Conservation (phyloP, 768 basidiomycete species). For the Kwoniella dendrophila region DNA sequence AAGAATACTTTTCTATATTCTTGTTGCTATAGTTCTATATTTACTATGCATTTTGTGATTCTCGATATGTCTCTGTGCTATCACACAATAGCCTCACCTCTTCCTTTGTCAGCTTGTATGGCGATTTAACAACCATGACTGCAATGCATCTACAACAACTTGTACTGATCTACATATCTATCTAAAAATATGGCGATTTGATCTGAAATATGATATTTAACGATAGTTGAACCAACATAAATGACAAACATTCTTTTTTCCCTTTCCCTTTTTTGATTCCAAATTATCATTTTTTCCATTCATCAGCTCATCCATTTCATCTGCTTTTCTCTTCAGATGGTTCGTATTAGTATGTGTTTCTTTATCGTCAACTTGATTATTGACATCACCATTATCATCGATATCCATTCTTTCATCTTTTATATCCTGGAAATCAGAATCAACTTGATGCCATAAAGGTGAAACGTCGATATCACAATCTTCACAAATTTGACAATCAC, state of each 20-base stretch:
- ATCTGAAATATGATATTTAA: not conserved
- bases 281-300: not conserved
- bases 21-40: too few relatives aligned
- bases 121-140: not conserved
- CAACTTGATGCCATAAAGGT: slow-evolving; percentile 41
- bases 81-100: too few relatives aligned
- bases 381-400: too few relatives aligned
- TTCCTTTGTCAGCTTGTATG: not conserved
- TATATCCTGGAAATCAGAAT: slow-evolving; percentile 9
- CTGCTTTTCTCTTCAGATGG: not conserved
- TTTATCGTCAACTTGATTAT: too few relatives aligned
- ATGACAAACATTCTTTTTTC: slow-evolving; percentile 37
- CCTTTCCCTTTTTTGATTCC: slow-evolving; percentile 8
- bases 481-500: slow-evolving; percentile 19
- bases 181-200: not conserved
- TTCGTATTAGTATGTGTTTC: not conserved
- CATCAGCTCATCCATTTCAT: not conserved
- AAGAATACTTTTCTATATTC: too few relatives aligned
- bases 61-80: too few relatives aligned
- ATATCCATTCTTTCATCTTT: slow-evolving; percentile 26
- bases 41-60: slow-evolving; percentile 4
- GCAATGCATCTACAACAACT: slow-evolving; percentile 5
- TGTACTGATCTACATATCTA: not conserved
- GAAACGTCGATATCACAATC: slow-evolving; percentile 46
- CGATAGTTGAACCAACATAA: slow-evolving; percentile 36